Percentiles rank a stretch among this genome's conserved stretches.
Evolutionary conservation across 345 rosid genomes (phyloP).

Genomic region (Eucalyptus shirleyi): DNA sequence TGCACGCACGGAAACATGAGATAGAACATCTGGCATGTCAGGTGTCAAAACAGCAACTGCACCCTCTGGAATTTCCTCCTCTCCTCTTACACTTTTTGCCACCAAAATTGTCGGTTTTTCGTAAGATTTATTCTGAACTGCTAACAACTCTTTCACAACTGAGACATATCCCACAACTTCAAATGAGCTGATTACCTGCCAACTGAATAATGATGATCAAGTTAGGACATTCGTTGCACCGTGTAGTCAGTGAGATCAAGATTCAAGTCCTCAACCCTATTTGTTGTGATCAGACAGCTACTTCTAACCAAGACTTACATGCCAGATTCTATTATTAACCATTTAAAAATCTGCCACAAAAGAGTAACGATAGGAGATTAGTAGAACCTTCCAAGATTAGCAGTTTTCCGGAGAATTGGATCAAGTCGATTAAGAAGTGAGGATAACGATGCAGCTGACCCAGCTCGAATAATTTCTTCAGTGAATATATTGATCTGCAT

Average conservation of each 20-base stretch:
- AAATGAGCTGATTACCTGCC: constrained; percentile 98
- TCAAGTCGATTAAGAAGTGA: constrained; percentile 82
- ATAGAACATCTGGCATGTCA: constrained; percentile 97
- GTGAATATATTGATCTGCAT: constrained; percentile 81
- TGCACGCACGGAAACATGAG: constrained; percentile 99
- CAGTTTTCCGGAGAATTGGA: constrained; percentile 91
- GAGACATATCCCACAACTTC: constrained; percentile 79
- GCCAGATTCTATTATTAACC: not conserved
- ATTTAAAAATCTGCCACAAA: not conserved
- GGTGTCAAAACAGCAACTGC: constrained; percentile 95
- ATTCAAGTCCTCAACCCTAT: not conserved
- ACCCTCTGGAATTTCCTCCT: constrained; percentile 98
- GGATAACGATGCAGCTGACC: constrained; percentile 92
- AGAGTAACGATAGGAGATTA: not conserved
- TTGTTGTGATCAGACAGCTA: not conserved
- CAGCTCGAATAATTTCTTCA: constrained; percentile 95
- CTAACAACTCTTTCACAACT: constrained; percentile 73
- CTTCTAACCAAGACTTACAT: not conserved
- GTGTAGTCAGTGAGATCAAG: not conserved
- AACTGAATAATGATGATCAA: constrained; percentile 32
- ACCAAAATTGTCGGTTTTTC: constrained; percentile 75
- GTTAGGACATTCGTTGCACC: not conserved
- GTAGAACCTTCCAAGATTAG: constrained; percentile 90
- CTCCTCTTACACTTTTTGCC: constrained; percentile 90
- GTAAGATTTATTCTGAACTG: constrained; percentile 79